Evolutionary conservation across 495 filamentous ascomycete genomes (phyloP), one percentile per base, ranked within the genome.

Genomic region (Parachaetomium inaequale): DNA sequence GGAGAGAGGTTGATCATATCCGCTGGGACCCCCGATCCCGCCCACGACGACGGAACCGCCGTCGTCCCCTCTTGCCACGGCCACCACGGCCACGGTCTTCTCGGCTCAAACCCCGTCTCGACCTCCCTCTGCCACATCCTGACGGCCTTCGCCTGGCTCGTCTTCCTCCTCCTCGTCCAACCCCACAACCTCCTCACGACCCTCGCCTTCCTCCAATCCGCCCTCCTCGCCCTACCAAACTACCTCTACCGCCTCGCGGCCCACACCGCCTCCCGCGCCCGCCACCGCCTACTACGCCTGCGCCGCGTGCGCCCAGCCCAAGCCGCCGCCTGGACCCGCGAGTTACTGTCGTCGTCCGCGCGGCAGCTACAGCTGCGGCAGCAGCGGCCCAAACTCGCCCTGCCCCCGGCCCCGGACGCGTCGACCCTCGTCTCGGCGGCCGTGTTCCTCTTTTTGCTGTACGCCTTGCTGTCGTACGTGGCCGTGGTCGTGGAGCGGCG

Each of bases 71-170:
- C 36, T 10, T 58, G 58, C 55, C 49, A 54, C 11, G 55, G 61
- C 53, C 61, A 53, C 55, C 69, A 72, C 63, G 69, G 69, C 40
- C 67, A 70, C 56, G 68, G 68, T 36, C 7, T 43, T 3, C 46
- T 67, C 40, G 5, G 42, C n/a, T 51, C 55, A n/a, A 55, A 25
- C 29, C 19, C 3, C 28, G 11, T 38, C n/a, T 66, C 57, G 55
- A 43, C 61, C 17, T 45, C 42, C 8, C 10, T 61, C 36, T 70
- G 68, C 61, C 43, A 57, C 43, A 21, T 70, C 15, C 55, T 70
- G 46, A 72, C 69, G 12, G 21, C 63, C 6, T n/a, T 61, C 36
- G 7, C 46, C 28, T 70, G 65, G 67, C 15, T 72, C 34, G 19
- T 61, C 25, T 15, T 64, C 15, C 56, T 71, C 17, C 1, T 71